Base-by-base conservation (phyloP, 1,139 yeast species). In the Magnusiomyces magnusii region DNA sequence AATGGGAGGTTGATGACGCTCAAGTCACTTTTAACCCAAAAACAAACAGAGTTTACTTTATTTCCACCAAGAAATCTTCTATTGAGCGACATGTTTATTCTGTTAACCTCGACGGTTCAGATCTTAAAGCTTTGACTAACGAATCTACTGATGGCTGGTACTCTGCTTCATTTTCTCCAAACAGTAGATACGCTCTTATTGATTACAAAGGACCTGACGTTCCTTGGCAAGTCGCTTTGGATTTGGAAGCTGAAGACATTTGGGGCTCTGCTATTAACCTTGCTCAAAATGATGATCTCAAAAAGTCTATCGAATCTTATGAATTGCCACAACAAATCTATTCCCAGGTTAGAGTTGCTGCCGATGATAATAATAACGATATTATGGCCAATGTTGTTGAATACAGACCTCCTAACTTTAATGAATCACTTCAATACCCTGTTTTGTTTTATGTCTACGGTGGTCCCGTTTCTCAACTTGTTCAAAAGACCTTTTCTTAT, bases 381-480 rank as follows among this genome's bases (percentile, higher is more conserved):
- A 71, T 84, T 3, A 68, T 71, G n/a, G 76, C 88, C 42, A 86
- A 88, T 69, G 82, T 85, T 58, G 74, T 86, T 55, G 97, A 92
- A 70, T 85, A 87, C 3, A 76, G 83, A 47, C 99, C 99, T 0
- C 81, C 84, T 0, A 76, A 79, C 61, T 87, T 91, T 68, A 77
- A 86, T 64, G 78, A 83, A 2, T 60, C 64, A 39, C 63, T 65
- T 50, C 82, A 85, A 68, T 85, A 92, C 69, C 97, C 98, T 0
- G 71, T 93, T 2, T 73, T 93, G 59, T 96, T 92, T 28, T 84
- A 84, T 65, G 89, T 85, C 3, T 93, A 93, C 70, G 98, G 96
- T 2, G 99, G 98, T 0, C 99, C 99, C 0, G 97, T 96, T 0
- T 86, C 96, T 0, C 93, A 87, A 69, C 80, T 82, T 39, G 86